phyloP scores from a whole-genome alignment of 768 basidiomycete genomes.

The Brasilioporus rufonigricans region DNA sequence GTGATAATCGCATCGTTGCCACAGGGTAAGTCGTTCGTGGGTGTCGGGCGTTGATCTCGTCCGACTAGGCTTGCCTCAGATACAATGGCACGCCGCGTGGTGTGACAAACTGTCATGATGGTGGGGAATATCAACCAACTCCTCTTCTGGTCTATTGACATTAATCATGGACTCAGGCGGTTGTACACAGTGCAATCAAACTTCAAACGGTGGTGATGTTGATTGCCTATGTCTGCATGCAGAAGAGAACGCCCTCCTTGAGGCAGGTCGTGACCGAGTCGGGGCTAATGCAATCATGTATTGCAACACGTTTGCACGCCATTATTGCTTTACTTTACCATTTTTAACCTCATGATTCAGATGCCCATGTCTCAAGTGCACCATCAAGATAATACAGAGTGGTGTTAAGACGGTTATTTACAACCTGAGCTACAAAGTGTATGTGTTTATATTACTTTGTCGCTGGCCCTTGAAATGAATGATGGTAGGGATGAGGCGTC shows the following conservation, averaged over 20 bases:
- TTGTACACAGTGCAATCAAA: conserved; percentile 75
- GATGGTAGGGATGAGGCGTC: conserved; percentile 75
- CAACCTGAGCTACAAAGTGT: conserved; percentile 95
- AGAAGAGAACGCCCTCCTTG: conserved; percentile 94
- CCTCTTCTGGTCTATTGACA: conserved; percentile 31
- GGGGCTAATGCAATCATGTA: conserved; percentile 82
- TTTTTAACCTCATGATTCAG: conserved; percentile 39
- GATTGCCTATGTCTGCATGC: conserved; percentile 96
- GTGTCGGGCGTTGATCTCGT: neutral
- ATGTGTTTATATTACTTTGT: conserved; percentile 28
- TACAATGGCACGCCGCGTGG: conserved; percentile 98
- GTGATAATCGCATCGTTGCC: conserved; percentile 74
- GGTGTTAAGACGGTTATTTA: conserved; percentile 93
- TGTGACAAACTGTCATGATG: conserved; percentile 73
- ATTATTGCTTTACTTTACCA: neutral
- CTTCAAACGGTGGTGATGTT: conserved; percentile 43
- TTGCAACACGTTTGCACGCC: conserved; percentile 85
- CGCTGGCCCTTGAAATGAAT: neutral
- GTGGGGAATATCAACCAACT: conserved; percentile 4
- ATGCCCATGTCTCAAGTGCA: conserved; percentile 97
- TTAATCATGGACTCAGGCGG: conserved; percentile 84
- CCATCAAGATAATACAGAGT: conserved; percentile 95
- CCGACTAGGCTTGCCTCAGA: conserved; percentile 35
- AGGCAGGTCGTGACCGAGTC: conserved; percentile 91
- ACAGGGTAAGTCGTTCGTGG: conserved; percentile 56